Base-by-base conservation (phyloP, 331 rosid genomes). In the Malus hybrid region DNA sequence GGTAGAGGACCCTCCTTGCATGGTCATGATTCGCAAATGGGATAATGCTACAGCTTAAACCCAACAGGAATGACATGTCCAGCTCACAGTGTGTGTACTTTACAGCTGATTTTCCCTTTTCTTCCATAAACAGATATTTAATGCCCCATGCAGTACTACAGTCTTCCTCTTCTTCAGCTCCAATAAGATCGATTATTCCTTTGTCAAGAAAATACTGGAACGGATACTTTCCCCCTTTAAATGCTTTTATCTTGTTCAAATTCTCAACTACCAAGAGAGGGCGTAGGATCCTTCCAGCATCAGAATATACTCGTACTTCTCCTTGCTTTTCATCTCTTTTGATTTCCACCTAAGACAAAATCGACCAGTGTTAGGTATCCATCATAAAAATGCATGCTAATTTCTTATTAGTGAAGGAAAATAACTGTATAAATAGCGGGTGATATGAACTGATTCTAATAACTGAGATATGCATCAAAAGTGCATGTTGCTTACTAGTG, bases 21-120 rank as follows among this genome's bases (percentile, higher is more conserved):
- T 95, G 99, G 75, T 95, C 97, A 79, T 95, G 99, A 82, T 95
- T 95, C 2, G 97, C 96, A 87, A 86, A 95, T 16, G 99, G 97
- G 69, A 92, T 75, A 69, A 95, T 85, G 36, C 93, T 87, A 66
- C 97, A 88, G 79, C 99, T 88, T 64, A 95, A 71, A 67, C 99
- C 96, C 76, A 95, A 79, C 69, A 95, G 78, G 76, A 89, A 92
- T 10, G 99, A 90, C 96, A 81, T 80, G 79, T 95, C 97, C 55
- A 95, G 97, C 74, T 95, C 99, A 71, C 99, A 95, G 71, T 95
- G 99, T 1, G 99, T 89, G 79, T 92, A 90, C 76, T 83, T 83
- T 2, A 60, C 73, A 52, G 81, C 61, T 13, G 71, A 65, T 29
- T 79, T 91, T 20, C 91, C 93, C 63, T 80, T 70, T 31, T 80